A percentile compares a stretch with the other conserved stretches of the same genome.
Conservation (phyloP, 2,329 filamentous ascomycete species). For the Metarhizium album region DNA sequence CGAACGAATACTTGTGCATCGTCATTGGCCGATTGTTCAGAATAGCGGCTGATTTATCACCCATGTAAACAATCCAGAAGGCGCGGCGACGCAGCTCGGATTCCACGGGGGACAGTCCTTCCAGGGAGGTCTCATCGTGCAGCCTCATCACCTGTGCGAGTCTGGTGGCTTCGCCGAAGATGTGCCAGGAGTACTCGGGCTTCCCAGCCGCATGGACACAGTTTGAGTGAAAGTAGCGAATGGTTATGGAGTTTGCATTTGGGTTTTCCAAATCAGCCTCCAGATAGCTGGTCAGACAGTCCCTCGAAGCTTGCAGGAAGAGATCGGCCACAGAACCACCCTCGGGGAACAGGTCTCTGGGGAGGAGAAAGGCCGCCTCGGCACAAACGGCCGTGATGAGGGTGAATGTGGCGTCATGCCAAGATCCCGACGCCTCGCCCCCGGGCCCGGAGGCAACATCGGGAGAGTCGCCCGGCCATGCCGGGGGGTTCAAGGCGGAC, state of each 20-base stretch:
- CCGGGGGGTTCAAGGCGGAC: neutral
- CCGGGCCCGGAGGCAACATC: neutral
- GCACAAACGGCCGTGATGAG: slow-evolving; percentile 33
- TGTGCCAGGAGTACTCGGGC: slow-evolving; percentile 32
- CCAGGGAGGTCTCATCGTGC: slow-evolving; percentile 27
- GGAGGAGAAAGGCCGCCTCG: slow-evolving; percentile 28
- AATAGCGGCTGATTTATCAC: slow-evolving; percentile 28
- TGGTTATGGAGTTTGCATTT: slow-evolving; percentile 30
- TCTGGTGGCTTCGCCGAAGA: slow-evolving; percentile 32
- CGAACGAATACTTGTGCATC: slow-evolving; percentile 31
- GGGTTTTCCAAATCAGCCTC: slow-evolving; percentile 31
- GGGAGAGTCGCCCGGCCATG: slow-evolving; percentile 3
- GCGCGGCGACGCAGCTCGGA: slow-evolving; percentile 25
- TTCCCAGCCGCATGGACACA: slow-evolving; percentile 32
- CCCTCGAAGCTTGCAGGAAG: slow-evolving; percentile 28
- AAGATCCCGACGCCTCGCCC: slow-evolving; percentile 10
- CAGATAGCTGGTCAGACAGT: slow-evolving; percentile 26
- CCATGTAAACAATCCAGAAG: slow-evolving; percentile 30
- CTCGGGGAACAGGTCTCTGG: slow-evolving; percentile 27
- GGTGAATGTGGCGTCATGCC: slow-evolving; percentile 28
- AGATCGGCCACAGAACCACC: slow-evolving; percentile 25
- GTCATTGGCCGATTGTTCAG: slow-evolving; percentile 31
- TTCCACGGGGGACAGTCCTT: slow-evolving; percentile 25
- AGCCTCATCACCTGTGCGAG: slow-evolving; percentile 32
- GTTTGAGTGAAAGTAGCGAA: slow-evolving; percentile 35